Percentiles rank a stretch among this genome's conserved stretches.
Conservation (phyloP, 805 yeast species). For the Torulaspora delbrueckii region DNA sequence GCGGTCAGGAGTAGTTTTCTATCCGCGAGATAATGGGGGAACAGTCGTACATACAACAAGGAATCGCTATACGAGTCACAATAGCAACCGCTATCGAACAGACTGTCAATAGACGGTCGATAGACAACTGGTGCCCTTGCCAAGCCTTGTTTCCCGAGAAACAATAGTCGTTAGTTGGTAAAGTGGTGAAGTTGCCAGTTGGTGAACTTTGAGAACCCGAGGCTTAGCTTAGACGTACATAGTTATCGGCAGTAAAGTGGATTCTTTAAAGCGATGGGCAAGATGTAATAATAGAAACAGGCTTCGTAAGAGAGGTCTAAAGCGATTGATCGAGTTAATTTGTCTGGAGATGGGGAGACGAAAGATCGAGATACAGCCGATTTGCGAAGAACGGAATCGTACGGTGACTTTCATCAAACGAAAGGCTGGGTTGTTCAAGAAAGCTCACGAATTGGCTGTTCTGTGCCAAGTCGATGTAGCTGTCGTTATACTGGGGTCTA, state of each 20-base stretch:
- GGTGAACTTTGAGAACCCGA: not conserved
- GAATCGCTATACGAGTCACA: not conserved
- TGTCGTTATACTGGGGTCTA: conserved; percentile 78
- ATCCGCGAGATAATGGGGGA: conserved; percentile 6
- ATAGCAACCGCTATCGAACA: not conserved
- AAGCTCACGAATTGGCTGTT: conserved; percentile 61
- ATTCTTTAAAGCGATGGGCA: conserved; percentile 1
- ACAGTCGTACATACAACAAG: not conserved
- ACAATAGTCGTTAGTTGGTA: not conserved
- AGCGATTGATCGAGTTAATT: conserved; percentile 20
- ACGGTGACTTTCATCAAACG: conserved; percentile 78
- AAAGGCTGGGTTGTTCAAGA: conserved; percentile 86
- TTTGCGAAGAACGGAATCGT: conserved; percentile 77
- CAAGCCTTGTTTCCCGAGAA: too few species aligned
- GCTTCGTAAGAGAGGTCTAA: not conserved
- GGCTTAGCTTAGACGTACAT: conserved; percentile 1
- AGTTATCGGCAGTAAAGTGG: conserved; percentile 1
- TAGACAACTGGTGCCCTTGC: too few species aligned
- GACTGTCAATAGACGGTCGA: too few species aligned
- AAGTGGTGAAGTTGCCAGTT: not conserved
- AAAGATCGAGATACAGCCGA: conserved; percentile 89
- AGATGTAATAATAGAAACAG: not conserved
- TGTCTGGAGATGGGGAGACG: conserved; percentile 81
- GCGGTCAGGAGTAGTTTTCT: not conserved
- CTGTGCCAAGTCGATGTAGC: conserved; percentile 92